Evolutionary conservation across 805 yeast genomes (phyloP).

Genomic region (Metschnikowia baotianmanensis): DNA sequence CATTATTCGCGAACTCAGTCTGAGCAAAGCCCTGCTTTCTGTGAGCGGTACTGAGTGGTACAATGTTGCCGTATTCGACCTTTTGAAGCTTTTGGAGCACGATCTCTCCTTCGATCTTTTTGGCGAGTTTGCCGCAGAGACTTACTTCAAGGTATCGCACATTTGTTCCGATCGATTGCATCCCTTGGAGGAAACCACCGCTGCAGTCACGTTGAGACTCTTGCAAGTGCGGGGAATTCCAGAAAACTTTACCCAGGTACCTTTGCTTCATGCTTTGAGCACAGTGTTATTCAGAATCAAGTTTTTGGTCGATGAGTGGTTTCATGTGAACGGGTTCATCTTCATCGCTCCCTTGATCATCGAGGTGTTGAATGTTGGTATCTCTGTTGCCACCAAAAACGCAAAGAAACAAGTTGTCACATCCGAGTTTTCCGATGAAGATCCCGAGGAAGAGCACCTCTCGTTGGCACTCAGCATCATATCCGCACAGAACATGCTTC

Average conservation of each 20-base stretch:
- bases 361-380: conserved; percentile 66
- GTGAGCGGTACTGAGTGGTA: conserved; percentile 53
- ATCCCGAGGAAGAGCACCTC: conserved; percentile 84
- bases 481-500: conserved; percentile 63
- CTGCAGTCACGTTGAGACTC: conserved; percentile 67
- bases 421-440: conserved; percentile 75
- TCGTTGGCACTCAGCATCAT: conserved; percentile 74
- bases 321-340: conserved; percentile 65
- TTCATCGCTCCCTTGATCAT: conserved; percentile 75
- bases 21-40: conserved; percentile 23
- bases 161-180: conserved; percentile 51
- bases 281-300: conserved; percentile 75
- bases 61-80: conserved; percentile 54
- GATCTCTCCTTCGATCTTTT: conserved; percentile 33
- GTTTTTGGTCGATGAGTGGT: conserved; percentile 66
- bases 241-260: conserved; percentile 47
- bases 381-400: conserved; percentile 50
- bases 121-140: conserved; percentile 43
- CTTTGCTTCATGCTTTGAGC: conserved; percentile 52
- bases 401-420: conserved; percentile 50
- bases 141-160: conserved; percentile 55
- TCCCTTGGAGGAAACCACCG: conserved; percentile 51
- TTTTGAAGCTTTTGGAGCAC: conserved; percentile 46
- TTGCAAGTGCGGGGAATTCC: conserved; percentile 47
- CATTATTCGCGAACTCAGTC: conserved; percentile 53